Evolutionary conservation across 2,329 filamentous ascomycete species (phyloP).

Genomic region (Didymella arachidicola): DNA sequence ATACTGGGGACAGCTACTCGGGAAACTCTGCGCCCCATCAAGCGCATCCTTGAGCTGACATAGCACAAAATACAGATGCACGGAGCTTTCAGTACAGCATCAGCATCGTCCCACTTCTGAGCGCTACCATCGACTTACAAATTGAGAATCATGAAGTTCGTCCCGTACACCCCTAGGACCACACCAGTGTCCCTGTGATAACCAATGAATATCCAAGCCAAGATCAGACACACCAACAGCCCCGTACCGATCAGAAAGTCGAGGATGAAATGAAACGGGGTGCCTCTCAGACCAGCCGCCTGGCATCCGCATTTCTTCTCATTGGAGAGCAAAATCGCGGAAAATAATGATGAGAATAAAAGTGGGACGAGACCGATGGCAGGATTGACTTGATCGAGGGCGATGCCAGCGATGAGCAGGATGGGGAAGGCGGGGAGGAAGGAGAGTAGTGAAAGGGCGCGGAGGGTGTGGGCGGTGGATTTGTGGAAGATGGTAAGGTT

Average conservation of each 20-base stretch:
- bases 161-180: slow-evolving; percentile 41
- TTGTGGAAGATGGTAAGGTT: slow-evolving; percentile 36
- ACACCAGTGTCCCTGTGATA: slow-evolving; percentile 1
- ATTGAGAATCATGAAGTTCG: slow-evolving; percentile 39
- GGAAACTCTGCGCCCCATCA: slow-evolving; percentile 23
- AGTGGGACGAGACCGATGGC: slow-evolving; percentile 42
- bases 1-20: slow-evolving; percentile 38
- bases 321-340: slow-evolving; percentile 34
- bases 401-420: slow-evolving; percentile 39
- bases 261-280: slow-evolving; percentile 35
- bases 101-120: neutral
- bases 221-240: slow-evolving; percentile 35
- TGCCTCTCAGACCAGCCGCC: slow-evolving; percentile 35
- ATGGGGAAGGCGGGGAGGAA: slow-evolving; percentile 40
- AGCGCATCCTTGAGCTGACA: slow-evolving; percentile 29
- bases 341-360: slow-evolving; percentile 36
- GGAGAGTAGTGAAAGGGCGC: slow-evolving; percentile 32
- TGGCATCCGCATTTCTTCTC: slow-evolving; percentile 37
- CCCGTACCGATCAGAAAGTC: slow-evolving; percentile 32
- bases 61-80: slow-evolving; percentile 37
- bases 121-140: slow-evolving; percentile 26
- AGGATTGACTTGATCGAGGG: slow-evolving; percentile 31
- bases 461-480: slow-evolving; percentile 34
- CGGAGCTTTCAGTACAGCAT: slow-evolving; percentile 21
- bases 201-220: slow-evolving; percentile 33